These are phyloP conservation scores for Talaromyces liani DNA, from an alignment of 495 filamentous ascomycete genomes.

Conservation along the genomic window DNA sequence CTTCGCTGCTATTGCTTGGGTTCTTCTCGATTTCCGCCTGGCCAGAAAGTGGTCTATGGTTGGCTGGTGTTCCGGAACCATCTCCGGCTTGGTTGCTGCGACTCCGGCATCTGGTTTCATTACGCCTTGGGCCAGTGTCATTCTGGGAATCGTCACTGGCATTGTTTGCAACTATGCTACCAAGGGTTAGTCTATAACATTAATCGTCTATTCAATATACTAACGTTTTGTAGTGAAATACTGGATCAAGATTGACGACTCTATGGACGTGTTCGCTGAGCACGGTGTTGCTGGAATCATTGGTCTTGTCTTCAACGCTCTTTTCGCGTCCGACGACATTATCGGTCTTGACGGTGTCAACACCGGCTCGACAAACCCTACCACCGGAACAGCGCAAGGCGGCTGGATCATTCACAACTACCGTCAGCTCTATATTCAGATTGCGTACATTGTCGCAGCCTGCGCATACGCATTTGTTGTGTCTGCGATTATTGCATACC, in stretches of 20 bases:
- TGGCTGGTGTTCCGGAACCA: slow-evolving; percentile 94
- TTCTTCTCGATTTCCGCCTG: slow-evolving; percentile 86
- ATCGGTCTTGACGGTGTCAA: slow-evolving; percentile 85
- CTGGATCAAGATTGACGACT: slow-evolving; percentile 89
- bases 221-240: slow-evolving; percentile 66
- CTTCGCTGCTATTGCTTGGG: slow-evolving; percentile 84
- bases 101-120: slow-evolving; percentile 87
- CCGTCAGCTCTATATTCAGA: slow-evolving; percentile 82
- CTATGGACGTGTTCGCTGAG: slow-evolving; percentile 97
- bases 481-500: slow-evolving; percentile 72
- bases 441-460: slow-evolving; percentile 78
- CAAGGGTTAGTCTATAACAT: slow-evolving; percentile 51
- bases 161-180: slow-evolving; percentile 89
- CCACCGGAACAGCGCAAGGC: slow-evolving; percentile 60
- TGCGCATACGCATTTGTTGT: slow-evolving; percentile 77
- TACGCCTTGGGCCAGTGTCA: slow-evolving; percentile 80
- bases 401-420: slow-evolving; percentile 88
- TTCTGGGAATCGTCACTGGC: slow-evolving; percentile 78
- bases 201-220: slow-evolving; percentile 13
- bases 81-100: slow-evolving; percentile 82
- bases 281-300: slow-evolving; percentile 93
- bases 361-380: slow-evolving; percentile 91
- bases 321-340: slow-evolving; percentile 84
- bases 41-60: slow-evolving; percentile 99
- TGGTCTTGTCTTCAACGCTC: slow-evolving; percentile 84